phyloP scores from a whole-genome alignment of 192 early-diverging fungal species.

The Coemansia sp. region DNA sequence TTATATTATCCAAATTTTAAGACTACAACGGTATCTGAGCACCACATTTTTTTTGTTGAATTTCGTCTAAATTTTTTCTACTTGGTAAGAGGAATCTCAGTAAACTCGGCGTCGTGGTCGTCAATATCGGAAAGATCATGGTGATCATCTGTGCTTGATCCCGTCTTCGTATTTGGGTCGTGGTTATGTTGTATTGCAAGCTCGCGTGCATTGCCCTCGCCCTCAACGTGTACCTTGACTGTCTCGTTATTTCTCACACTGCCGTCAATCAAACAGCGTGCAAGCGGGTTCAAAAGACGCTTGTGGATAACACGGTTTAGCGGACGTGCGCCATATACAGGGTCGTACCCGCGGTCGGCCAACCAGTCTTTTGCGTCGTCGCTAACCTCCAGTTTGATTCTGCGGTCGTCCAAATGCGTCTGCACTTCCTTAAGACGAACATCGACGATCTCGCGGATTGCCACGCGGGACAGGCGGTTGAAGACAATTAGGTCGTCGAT shows the following conservation, averaged over 20 bases:
- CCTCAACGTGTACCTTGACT: slow-evolving; percentile 49
- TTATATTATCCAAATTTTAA: neutral
- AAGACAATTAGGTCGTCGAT: slow-evolving; percentile 81
- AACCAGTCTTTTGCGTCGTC: slow-evolving; percentile 61
- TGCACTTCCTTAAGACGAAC: slow-evolving; percentile 67
- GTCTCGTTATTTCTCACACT: slow-evolving; percentile 57
- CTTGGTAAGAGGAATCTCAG: slow-evolving; percentile 15
- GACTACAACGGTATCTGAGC: slow-evolving; percentile 10
- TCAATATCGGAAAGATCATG: neutral
- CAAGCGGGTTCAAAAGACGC: slow-evolving; percentile 54
- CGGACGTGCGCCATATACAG: slow-evolving; percentile 66
- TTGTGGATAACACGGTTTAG: slow-evolving; percentile 68
- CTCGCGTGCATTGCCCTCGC: slow-evolving; percentile 12
- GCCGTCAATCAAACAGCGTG: slow-evolving; percentile 63
- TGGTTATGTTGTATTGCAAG: slow-evolving; percentile 34
- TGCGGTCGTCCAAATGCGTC: slow-evolving; percentile 57
- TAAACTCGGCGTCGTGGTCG: slow-evolving; percentile 26
- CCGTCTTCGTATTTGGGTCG: slow-evolving; percentile 11
- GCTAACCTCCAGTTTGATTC: slow-evolving; percentile 57
- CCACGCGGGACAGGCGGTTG: slow-evolving; percentile 63
- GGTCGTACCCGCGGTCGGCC: slow-evolving; percentile 64
- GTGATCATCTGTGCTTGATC: neutral
- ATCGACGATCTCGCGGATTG: slow-evolving; percentile 75
- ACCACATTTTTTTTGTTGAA: slow-evolving; percentile 1
- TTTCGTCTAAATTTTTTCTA: neutral